Conservation (phyloP, 495 filamentous ascomycete genomes). For the Podospora pseudoanserina region DNA sequence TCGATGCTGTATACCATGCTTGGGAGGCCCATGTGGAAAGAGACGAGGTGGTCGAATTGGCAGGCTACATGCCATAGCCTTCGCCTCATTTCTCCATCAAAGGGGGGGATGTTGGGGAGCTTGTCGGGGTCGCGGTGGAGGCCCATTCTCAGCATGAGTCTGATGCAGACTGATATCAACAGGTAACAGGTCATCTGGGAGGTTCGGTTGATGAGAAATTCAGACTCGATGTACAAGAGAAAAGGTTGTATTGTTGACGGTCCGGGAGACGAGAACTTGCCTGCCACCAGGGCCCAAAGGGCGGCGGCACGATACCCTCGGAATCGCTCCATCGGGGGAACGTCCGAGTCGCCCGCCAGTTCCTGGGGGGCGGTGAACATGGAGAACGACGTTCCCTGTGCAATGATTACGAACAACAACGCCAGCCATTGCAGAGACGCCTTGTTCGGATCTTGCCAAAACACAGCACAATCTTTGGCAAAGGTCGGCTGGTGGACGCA, state of each 20-base stretch:
- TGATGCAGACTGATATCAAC: constrained; percentile 43
- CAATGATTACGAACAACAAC: constrained; percentile 42
- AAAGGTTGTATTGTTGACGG: constrained; percentile 48
- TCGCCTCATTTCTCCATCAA: constrained; percentile 54
- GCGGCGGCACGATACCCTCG: constrained; percentile 35
- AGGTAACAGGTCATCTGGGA: constrained; percentile 48
- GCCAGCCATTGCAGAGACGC: constrained; percentile 45
- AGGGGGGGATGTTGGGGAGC: constrained; percentile 48
- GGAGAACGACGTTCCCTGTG: constrained; percentile 40
- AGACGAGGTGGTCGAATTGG: constrained; percentile 48
- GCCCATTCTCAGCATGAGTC: constrained; percentile 54
- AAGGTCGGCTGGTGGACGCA: constrained; percentile 47
- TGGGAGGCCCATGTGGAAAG: constrained; percentile 54
- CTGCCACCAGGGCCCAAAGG: constrained; percentile 40
- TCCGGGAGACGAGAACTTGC: constrained; percentile 46
- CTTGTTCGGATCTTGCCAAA: constrained; percentile 40
- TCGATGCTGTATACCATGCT: constrained; percentile 47
- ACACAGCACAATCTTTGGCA: constrained; percentile 45
- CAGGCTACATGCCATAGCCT: constrained; percentile 51
- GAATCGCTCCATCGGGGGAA: constrained; percentile 36
- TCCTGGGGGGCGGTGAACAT: constrained; percentile 39
- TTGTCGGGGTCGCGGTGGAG: constrained; percentile 53
- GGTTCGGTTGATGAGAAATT: constrained; percentile 44
- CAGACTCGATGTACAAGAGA: constrained; percentile 44
- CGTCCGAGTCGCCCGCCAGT: constrained; percentile 30